A percentile compares a stretch with the other conserved stretches of the same genome.
These are phyloP conservation scores for Mycena filopes DNA, from an alignment of 768 basidiomycete genomes.

Conservation along the genomic window DNA sequence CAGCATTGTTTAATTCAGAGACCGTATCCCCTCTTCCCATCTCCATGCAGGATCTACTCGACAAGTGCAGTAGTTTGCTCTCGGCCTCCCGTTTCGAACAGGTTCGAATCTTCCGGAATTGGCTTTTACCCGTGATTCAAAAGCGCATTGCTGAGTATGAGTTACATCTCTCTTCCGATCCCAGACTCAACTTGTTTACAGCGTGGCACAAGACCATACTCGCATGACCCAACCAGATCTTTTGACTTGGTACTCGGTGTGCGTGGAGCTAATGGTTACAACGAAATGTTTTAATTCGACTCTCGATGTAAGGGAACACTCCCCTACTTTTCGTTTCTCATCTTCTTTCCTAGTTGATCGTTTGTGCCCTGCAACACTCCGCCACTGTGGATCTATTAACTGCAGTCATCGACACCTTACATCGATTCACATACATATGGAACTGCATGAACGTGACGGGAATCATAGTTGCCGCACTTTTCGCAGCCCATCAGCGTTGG, in stretches of 20 bases:
- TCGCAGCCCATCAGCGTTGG: conserved; percentile 70
- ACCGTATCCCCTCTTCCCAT: conserved; percentile 36
- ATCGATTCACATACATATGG: conserved; percentile 80
- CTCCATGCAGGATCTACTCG: conserved; percentile 52
- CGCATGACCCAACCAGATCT: conserved; percentile 49
- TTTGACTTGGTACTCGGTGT: conserved; percentile 66
- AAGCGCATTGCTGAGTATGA: conserved; percentile 63
- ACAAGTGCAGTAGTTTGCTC: conserved; percentile 58
- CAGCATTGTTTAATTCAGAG: conserved; percentile 68
- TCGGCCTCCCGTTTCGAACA: conserved; percentile 79
- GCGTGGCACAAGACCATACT: conserved; percentile 31
- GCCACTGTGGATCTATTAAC: conserved; percentile 63
- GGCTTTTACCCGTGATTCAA: conserved; percentile 79
- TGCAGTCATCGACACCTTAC: conserved; percentile 76
- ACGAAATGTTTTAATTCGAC: conserved; percentile 74
- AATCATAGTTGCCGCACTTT: conserved; percentile 67
- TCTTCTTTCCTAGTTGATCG: conserved; percentile 54
- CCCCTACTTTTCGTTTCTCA: conserved; percentile 6
- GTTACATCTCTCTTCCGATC: neutral
- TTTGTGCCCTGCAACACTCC: conserved; percentile 64
- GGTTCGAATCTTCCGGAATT: conserved; percentile 73
- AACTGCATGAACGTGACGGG: conserved; percentile 75
- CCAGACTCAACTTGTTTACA: conserved; percentile 16
- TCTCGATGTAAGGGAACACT: conserved; percentile 64
- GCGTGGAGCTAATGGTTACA: conserved; percentile 68